These are phyloP conservation scores for Danielozyma ontarioensis DNA, from an alignment of 805 yeast species.

Conservation along the genomic window DNA sequence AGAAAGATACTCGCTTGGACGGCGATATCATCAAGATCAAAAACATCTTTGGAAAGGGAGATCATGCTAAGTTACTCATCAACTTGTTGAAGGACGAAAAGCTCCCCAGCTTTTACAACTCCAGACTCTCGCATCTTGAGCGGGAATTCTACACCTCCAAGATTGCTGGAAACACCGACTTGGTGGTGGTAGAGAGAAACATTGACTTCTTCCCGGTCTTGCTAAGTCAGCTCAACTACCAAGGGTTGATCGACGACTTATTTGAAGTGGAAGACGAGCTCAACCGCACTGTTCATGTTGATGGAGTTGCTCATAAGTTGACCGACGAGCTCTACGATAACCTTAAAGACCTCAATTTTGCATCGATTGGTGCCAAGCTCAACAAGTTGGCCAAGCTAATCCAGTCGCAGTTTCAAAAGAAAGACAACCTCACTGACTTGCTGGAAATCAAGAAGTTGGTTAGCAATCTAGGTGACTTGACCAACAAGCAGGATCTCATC, in stretches of 20 bases:
- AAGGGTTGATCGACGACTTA: constrained; percentile 76
- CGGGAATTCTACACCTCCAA: constrained; percentile 28
- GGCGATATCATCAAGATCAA: constrained; percentile 39
- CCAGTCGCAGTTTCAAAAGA: constrained; percentile 51
- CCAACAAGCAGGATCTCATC: constrained; percentile 60
- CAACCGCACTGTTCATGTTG: not conserved
- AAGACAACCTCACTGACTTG: constrained; percentile 16
- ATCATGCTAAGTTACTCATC: constrained; percentile 45
- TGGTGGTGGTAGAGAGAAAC: constrained; percentile 74
- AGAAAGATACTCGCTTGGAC: constrained; percentile 17
- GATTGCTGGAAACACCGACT: constrained; percentile 53
- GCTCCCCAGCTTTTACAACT: constrained; percentile 31
- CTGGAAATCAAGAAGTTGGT: constrained; percentile 67
- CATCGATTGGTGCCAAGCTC: constrained; percentile 68
- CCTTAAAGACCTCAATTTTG: constrained; percentile 67
- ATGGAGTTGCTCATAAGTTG: constrained; percentile 11
- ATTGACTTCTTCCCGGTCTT: constrained; percentile 69
- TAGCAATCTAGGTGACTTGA: constrained; percentile 59
- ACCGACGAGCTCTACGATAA: constrained; percentile 47
- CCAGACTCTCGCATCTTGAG: constrained; percentile 31
- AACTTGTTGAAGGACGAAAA: constrained; percentile 31
- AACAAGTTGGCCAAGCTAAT: constrained; percentile 67
- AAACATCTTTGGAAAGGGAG: constrained; percentile 57
- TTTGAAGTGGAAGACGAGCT: constrained; percentile 43
- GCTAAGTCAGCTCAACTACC: constrained; percentile 72